Base-by-base conservation (phyloP, 768 basidiomycete genomes). In the Flagelloscypha sp. region DNA sequence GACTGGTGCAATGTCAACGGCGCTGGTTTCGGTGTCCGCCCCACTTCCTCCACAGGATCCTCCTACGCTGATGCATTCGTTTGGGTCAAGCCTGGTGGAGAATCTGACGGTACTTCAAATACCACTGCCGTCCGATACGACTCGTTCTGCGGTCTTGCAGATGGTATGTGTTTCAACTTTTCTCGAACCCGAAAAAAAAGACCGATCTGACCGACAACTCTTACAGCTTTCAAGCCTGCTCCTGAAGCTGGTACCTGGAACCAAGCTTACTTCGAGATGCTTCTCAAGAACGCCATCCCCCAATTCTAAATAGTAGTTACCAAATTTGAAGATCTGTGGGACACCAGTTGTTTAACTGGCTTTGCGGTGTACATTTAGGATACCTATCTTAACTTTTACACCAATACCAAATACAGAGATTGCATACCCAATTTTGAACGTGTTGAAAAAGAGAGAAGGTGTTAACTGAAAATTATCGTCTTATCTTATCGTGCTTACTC, bases 11-110 rank as follows among this genome's bases (percentile, higher is more conserved):
- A 80, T 52, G 71, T 80, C 50, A 67, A 69, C 48, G 66, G 67
- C 45, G 70, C 76, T 36, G 78, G 76, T 38, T 79, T 77, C 53
- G 77, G 77, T 38, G 66, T 59, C 29, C 74, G 61, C 36, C 76
- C 76, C 21, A 77, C 77, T 24, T 59, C 59, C 36, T 68, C 57
- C 63, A 76, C 75, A 15, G 70, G 71, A 24, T 66, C 64, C 29
- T 52, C 61, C 32, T 59, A 69, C 45, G 71, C 78, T 41, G 76
- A 79, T 48, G 57, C 75, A 31, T 70, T 78, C 48, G 73, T 76
- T 41, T 79, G 75, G 75, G 66, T 74, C 45, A 79, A 79, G 61
- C 76, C 77, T 24, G 75, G 76, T 65, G 76, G 77, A 47, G 75
- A 78, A 57, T 73, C 66, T 43, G 76, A 78, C 47, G 76, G 77